A percentile compares a stretch with the other conserved stretches of the same genome.
These are phyloP conservation scores for Calvatia gigantea DNA, from an alignment of 768 basidiomycete genomes.

Conservation along the genomic window DNA sequence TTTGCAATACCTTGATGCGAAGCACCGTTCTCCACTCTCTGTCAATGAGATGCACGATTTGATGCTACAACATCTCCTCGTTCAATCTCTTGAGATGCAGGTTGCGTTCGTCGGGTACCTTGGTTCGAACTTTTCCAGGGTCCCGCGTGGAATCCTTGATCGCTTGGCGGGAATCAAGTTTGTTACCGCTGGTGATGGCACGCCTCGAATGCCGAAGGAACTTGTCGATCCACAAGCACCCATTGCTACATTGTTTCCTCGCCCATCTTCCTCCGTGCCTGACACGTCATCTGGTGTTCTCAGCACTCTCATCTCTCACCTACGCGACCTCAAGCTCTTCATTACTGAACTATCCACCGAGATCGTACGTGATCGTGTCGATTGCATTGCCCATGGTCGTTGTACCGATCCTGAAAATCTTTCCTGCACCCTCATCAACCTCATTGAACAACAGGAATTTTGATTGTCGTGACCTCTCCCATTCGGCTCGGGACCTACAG, in stretches of 20 bases:
- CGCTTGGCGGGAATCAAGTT: slow-evolving; percentile 24
- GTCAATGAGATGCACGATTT: slow-evolving; percentile 1
- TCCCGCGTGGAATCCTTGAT: slow-evolving; percentile 23
- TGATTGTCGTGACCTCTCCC: not conserved
- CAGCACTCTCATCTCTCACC: slow-evolving; percentile 14
- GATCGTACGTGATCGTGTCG: slow-evolving; percentile 32
- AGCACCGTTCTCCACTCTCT: slow-evolving; percentile 14
- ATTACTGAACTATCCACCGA: slow-evolving; percentile 23
- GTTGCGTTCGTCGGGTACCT: slow-evolving; percentile 12
- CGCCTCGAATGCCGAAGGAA: slow-evolving; percentile 19
- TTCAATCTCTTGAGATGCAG: slow-evolving; percentile 9
- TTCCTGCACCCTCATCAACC: not conserved
- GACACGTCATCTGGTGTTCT: slow-evolving; percentile 12
- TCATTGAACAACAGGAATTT: slow-evolving; percentile 3
- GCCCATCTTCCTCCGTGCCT: slow-evolving; percentile 15
- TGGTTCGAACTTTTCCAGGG: slow-evolving; percentile 17
- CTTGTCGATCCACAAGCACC: slow-evolving; percentile 29
- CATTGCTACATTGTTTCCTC: slow-evolving; percentile 24
- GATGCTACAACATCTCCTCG: slow-evolving; percentile 4
- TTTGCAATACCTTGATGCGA: slow-evolving; percentile 17
- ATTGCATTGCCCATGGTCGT: slow-evolving; percentile 22
- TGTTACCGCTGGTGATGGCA: slow-evolving; percentile 21
- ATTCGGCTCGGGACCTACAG: not conserved
- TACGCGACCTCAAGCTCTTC: slow-evolving; percentile 24
- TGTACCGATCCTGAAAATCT: not conserved